Evolutionary conservation across 371 early-diverging fungal genomes (phyloP).

Genomic region (Dentiscutata heterogama): DNA sequence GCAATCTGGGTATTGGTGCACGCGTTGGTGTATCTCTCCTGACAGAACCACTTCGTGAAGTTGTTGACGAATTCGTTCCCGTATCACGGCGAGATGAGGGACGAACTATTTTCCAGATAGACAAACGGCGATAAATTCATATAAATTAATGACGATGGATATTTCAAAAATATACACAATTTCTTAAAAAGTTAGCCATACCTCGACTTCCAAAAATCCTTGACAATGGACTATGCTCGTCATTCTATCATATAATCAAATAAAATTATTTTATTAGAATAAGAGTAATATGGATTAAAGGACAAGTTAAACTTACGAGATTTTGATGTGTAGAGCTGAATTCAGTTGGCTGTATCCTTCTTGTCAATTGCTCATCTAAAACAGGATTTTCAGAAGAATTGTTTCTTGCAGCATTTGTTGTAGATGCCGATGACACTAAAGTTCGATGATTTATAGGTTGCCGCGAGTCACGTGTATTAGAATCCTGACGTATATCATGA

Average conservation of each 20-base stretch:
- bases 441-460: background rate
- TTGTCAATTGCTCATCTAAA: slow-evolving; percentile 25
- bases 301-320: slow-evolving; percentile 15
- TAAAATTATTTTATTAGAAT: background rate
- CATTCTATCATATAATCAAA: slow-evolving; percentile 8
- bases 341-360: slow-evolving; percentile 32
- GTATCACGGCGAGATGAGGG: slow-evolving; percentile 22
- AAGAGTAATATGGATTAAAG: background rate
- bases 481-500: background rate
- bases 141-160: background rate
- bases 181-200: background rate
- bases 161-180: background rate
- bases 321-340: background rate
- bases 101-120: background rate
- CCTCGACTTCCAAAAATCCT: slow-evolving; percentile 20
- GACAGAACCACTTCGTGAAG: slow-evolving; percentile 8
- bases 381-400: background rate
- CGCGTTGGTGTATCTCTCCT: slow-evolving; percentile 2
- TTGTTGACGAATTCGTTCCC: slow-evolving; percentile 4
- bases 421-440: background rate
- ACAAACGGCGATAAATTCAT: background rate
- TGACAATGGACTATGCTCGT: slow-evolving; percentile 20
- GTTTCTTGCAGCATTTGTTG: background rate
- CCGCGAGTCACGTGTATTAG: background rate
- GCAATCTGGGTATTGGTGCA: background rate